Base-by-base conservation (phyloP, 2,329 filamentous ascomycete species). In the Sphaerulina vaccinii region DNA sequence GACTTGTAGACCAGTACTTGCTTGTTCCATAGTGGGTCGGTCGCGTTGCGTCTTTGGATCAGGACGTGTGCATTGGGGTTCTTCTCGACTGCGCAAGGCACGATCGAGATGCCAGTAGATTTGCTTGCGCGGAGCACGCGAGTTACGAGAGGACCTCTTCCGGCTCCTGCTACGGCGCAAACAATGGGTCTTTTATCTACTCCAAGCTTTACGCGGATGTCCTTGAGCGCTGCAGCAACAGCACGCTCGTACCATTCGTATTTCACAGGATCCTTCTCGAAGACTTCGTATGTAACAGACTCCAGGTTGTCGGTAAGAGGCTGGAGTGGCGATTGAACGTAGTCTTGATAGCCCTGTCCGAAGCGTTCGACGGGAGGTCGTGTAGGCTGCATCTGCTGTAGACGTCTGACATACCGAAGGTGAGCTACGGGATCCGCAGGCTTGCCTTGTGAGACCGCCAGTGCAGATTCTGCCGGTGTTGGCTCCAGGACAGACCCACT, bases 21-120 rank as follows among this genome's bases (percentile, higher is more conserved):
- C 18, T 85, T 83, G 51, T 77, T 79, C 93, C 93, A 99, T n/a
- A 73, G 67, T 1, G 63, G 59, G 38, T 84, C 79, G 15, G 79
- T 82, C 58, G 85, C 79, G 65, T 97, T 97, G 66, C 95, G 90
- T 19, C 88, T 81, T 56, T 96, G 84, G 2, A 99, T 81, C 59
- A 96, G 85, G 5, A 99, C 91, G 68, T 92, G 97, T 0, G 93
- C 93, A 66, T 99, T 97, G 3, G 90, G 93, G 71, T 99, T 99
- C 79, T 99, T 99, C 72, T 99, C 93, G 3, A 99, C 83, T 0
- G 89, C 93, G 84, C 90, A 97, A 39, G 95, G 80, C 61, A 91
- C 85, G 44, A 97, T 87, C 16, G 83, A 77, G 3, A 96, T 85
- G 1, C 86, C 85, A 1, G 90, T 87, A 13, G 76, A 79, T 56